Base-by-base conservation (phyloP, 2,329 filamentous ascomycete genomes). In the Fusarium continuum region DNA sequence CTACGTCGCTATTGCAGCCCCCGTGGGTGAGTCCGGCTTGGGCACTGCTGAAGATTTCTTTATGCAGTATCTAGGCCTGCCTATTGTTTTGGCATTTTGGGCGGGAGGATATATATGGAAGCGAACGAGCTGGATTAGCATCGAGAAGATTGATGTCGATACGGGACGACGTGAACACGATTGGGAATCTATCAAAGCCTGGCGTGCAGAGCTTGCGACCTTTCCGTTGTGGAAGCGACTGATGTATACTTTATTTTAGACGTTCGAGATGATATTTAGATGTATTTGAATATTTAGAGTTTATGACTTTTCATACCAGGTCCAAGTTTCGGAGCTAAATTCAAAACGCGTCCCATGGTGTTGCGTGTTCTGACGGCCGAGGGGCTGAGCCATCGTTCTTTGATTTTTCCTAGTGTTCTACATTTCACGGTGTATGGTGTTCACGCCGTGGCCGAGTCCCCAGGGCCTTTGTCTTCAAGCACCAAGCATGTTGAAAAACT, bases 61-160 rank as follows among this genome's bases (percentile, higher is more conserved):
- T 77, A 79, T 80, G 72, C 71, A 77, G 10, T 84, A 82, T 67
- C 80, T 86, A 7, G 83, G 82, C 11, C 61, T 84, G 0, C 82
- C 83, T 14, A 80, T 86, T 34, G 80, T 86, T 40, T 62, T 85
- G 4, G 56, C 77, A 45, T 87, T 87, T 74, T 87, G 84, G 81
- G 58, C 77, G 19, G 71, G 72, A 54, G 85, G 87, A 8, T 90
- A 83, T 70, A 22, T 85, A 55, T 91, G 88, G 88, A 91, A 91
- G 80, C 79, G 86, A 44, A 74, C 79, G 23, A 82, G 83, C 10
- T 90, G 85, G 85, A 78, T 88, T 51, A 80, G 73, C 23, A 75
- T 84, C 3, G 75, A 79, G 19, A 77, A 90, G 65, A 90, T 91
- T 59, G 88, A 91, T 65, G 80, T 91, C 45, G 88, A 91, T 71